Base-by-base conservation (phyloP, 164 flowering plant species). In the Vitis riparia region DNA sequence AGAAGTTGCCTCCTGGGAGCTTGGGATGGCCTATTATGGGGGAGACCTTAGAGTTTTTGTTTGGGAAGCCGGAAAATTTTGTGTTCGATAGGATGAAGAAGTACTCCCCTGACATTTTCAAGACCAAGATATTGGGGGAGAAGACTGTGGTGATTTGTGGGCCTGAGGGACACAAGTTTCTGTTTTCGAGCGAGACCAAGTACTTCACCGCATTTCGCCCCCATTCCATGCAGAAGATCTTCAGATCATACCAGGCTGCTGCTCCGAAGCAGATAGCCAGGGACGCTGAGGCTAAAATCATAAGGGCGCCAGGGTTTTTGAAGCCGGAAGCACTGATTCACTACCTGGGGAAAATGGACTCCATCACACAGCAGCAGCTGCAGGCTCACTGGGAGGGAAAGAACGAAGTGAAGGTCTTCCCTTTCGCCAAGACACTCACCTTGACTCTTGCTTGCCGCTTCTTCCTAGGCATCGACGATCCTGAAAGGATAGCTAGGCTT, bases 21-120 rank as follows among this genome's bases (percentile, higher is more conserved):
- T 62, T 78, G 7, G 87, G 87, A 52, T 84, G 82, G 83, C 87
- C 87, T 3, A 8, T 81, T 15, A 12, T 81, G 2, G 87, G 85
- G 1, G 85, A 84, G 59, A 55, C 78, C 10, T 9, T 79, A 0
- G 78, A 78, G 2, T 78, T 76, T 69, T 11, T 76, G 5, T 71
- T 62, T 32, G 82, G 80, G 8, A 73, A 67, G 37, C 79, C 82
- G 0, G 84, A 83, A 32, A 78, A 72, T 1, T 83, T 83, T 62
- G 79, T 77, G 5, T 68, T 63, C n/a, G 55, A 65, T 14, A 53
- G 85, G 37, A 81, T 79, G 83, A 55, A 11, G 8, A 81, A 72
- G 53, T 72, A 81, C 74, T 72, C 78, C 9, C 48, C 81, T 0
- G 59, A 76, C 16, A 68, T 81, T 23, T 84, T 84, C 79, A 81